Percentiles rank a stretch among this genome's conserved stretches.
phyloP scores from a whole-genome alignment of 345 rosid species.

The Eucalyptus coolabah region DNA sequence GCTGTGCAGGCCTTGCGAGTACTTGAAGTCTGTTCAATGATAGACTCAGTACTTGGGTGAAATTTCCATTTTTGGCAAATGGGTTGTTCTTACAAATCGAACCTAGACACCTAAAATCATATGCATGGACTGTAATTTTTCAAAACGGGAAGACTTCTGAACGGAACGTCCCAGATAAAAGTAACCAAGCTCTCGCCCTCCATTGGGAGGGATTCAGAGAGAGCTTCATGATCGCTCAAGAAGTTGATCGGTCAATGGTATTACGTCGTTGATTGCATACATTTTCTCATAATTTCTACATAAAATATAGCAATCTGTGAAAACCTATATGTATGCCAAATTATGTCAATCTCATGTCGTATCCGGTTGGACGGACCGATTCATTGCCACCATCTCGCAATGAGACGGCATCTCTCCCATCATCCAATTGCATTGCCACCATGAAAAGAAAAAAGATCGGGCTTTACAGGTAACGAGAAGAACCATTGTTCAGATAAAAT shows the following conservation, averaged over 20 bases:
- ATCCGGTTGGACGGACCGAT: background rate
- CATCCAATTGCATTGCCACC: background rate
- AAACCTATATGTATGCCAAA: background rate
- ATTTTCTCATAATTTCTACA: background rate
- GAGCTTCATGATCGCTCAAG: background rate
- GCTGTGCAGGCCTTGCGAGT: slow-evolving; percentile 66
- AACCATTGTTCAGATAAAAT: background rate
- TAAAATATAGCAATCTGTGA: background rate
- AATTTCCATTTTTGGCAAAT: background rate
- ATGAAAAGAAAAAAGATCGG: background rate
- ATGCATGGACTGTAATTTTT: background rate
- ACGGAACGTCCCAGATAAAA: background rate
- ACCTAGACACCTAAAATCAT: background rate
- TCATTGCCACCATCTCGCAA: background rate
- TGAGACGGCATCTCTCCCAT: background rate
- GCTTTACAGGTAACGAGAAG: background rate
- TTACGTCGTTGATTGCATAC: background rate
- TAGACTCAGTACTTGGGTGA: background rate
- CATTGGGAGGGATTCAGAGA: background rate
- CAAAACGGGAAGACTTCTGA: background rate
- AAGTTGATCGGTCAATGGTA: background rate
- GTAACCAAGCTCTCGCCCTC: background rate
- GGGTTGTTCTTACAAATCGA: background rate
- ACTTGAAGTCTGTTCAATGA: slow-evolving; percentile 54
- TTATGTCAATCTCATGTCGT: background rate